Conservation (phyloP, 192 early-diverging fungal species). For the Coemansia furcata region DNA sequence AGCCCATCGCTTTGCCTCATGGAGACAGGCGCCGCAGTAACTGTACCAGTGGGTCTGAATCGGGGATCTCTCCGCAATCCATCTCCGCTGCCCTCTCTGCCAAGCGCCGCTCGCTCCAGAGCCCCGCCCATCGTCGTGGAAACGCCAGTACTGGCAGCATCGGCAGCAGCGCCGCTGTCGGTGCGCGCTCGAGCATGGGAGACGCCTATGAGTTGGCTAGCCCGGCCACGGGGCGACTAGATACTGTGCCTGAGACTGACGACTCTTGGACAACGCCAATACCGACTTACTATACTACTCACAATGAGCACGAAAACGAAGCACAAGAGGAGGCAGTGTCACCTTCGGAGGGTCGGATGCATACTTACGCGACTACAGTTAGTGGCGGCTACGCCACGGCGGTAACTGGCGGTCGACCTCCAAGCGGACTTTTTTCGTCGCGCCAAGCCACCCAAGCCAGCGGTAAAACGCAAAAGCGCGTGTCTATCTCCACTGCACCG, state of each 20-base stretch:
- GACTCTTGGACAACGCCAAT: slow-evolving; percentile 17
- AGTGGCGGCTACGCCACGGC: background rate
- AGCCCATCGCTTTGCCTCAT: background rate
- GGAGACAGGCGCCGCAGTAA: background rate
- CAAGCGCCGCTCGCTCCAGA: slow-evolving; percentile 17
- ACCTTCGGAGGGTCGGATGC: background rate
- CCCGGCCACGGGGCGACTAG: background rate
- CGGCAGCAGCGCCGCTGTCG: background rate
- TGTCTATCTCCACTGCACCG: slow-evolving; percentile 30
- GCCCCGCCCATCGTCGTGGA: background rate
- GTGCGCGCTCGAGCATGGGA: background rate
- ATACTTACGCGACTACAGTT: background rate
- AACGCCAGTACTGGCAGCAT: background rate
- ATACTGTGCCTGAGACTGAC: slow-evolving; percentile 28
- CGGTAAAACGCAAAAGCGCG: slow-evolving; percentile 25
- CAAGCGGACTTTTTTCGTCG: slow-evolving; percentile 5
- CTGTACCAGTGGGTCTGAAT: background rate
- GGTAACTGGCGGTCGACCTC: background rate
- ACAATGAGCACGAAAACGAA: background rate
- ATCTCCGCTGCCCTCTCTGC: slow-evolving; percentile 8
- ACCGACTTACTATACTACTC: background rate
- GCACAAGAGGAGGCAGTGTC: background rate
- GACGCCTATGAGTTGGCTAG: slow-evolving; percentile 3
- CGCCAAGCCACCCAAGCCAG: slow-evolving; percentile 17
- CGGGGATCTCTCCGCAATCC: slow-evolving; percentile 5